Percentiles rank a stretch among this genome's conserved stretches.
phyloP scores from a whole-genome alignment of 1,284 basidiomycete species.

The Irpex lacteus region DNA sequence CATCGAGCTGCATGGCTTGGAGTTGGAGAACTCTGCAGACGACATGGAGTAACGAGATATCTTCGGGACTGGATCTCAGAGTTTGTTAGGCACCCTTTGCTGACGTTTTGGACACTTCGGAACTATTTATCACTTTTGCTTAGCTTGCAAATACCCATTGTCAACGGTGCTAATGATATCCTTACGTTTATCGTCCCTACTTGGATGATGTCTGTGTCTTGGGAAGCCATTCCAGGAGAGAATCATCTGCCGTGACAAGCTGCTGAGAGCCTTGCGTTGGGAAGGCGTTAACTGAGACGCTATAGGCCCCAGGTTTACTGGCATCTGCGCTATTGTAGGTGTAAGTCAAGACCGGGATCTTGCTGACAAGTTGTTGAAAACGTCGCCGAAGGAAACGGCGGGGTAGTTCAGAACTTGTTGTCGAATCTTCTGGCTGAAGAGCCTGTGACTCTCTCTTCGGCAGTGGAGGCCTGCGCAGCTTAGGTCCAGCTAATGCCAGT shows the following conservation, averaged over 20 bases:
- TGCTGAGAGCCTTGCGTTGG: background rate
- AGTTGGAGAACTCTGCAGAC: conserved; percentile 52
- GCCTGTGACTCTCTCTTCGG: conserved; percentile 14
- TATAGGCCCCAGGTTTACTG: conserved; percentile 20
- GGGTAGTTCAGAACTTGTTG: background rate
- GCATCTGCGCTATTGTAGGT: background rate
- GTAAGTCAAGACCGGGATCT: conserved; percentile 54
- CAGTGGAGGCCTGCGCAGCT: conserved; percentile 9
- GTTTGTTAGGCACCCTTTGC: background rate
- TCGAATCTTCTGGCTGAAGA: background rate
- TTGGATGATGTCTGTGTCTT: background rate
- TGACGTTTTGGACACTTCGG: conserved; percentile 1
- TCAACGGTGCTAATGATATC: background rate
- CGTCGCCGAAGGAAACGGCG: conserved; percentile 61
- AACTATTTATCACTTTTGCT: conserved; percentile 18
- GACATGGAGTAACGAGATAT: conserved; percentile 15
- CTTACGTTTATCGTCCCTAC: background rate
- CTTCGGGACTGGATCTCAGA: background rate
- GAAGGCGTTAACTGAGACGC: conserved; percentile 24
- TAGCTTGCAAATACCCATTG: background rate
- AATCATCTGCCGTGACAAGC: background rate
- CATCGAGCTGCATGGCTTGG: conserved; percentile 79
- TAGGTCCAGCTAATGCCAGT: conserved; percentile 41
- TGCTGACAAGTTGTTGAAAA: conserved; percentile 57
- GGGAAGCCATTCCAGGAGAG: background rate